Base-by-base conservation (phyloP, 495 filamentous ascomycete genomes). In the Penicillium maclennaniae region DNA sequence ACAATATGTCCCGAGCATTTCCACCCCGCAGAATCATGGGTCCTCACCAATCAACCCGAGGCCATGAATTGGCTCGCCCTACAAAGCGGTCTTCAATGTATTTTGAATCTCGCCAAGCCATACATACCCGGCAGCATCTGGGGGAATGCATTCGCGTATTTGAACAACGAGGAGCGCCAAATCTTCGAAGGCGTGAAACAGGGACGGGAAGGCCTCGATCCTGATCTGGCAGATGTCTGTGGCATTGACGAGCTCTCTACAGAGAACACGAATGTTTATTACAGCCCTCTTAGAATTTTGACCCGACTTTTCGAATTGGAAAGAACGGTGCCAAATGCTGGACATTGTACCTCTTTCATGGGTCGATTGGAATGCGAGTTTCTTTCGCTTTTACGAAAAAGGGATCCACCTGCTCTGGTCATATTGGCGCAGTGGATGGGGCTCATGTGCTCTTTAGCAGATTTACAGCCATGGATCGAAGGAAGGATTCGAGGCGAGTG, bases 361-460 rank as follows among this genome's bases (percentile, higher is more conserved):
- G 68, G 63, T 16, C 59, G 68, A 17, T 41, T 73, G 25, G 62
- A 66, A n/a, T 57, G 57, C 21, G 57, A 62, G 9, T 79, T 70
- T 56, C 60, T 69, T 20, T 48, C 47, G 9, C 53, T 71, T 15
- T 43, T 79, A 23, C 49, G 59, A 34, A 36, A 42, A 6, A 74
- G 72, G 45, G 73, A 79, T 38, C 65, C 70, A 0, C 59, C 68
- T 14, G 74, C 75, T 16, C 49, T 79, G 14, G 58, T 79, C 19
- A 60, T 80, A 27, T 51, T 80, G 40, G 66, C 63, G 26, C 63
- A 68, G 44, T 80, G 77, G 77, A 67, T 76, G 65, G 64, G 62
- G 0, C 67, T 74, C 39, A 66, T 74, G 63, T 57, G 67, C 41
- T 56, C 47, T 7, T 27, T 59, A 15, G 48, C 61, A 28, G 46